These are phyloP conservation scores for Isabelozyma pseudorhagii DNA, from an alignment of 805 yeast species.

Conservation along the genomic window DNA sequence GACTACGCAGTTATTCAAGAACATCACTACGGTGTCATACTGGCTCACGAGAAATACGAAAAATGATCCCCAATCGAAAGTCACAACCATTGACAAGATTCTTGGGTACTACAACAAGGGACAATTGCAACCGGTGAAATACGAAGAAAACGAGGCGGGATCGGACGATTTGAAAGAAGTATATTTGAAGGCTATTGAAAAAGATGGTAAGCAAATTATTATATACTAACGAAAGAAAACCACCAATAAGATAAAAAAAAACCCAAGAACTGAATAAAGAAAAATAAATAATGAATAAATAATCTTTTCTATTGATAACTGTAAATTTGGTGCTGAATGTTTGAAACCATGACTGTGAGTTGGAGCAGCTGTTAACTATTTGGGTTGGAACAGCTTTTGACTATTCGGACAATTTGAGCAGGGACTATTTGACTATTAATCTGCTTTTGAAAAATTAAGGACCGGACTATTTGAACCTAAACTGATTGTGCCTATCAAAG, in stretches of 20 bases:
- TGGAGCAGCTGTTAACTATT: too few relatives aligned
- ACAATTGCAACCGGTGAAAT: neutral
- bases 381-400: too few relatives aligned
- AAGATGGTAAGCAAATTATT: constrained; percentile 47
- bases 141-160: neutral
- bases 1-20: constrained; percentile 25
- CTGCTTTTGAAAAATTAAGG: too few relatives aligned
- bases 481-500: too few relatives aligned
- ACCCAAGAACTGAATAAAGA: neutral
- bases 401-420: too few relatives aligned
- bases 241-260: neutral
- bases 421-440: too few relatives aligned
- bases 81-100: constrained; percentile 51
- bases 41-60: constrained; percentile 29
- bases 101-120: constrained; percentile 52
- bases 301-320: neutral
- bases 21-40: constrained; percentile 25
- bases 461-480: too few relatives aligned
- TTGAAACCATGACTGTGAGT: too few relatives aligned
- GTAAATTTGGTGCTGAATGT: too few relatives aligned
- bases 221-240: constrained; percentile 2
- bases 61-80: constrained; percentile 54
- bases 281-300: neutral
- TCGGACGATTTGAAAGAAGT: constrained; percentile 40
- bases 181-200: constrained; percentile 42